Base-by-base conservation (phyloP, 2,329 filamentous ascomycete genomes). In the Aciculosporium take region DNA sequence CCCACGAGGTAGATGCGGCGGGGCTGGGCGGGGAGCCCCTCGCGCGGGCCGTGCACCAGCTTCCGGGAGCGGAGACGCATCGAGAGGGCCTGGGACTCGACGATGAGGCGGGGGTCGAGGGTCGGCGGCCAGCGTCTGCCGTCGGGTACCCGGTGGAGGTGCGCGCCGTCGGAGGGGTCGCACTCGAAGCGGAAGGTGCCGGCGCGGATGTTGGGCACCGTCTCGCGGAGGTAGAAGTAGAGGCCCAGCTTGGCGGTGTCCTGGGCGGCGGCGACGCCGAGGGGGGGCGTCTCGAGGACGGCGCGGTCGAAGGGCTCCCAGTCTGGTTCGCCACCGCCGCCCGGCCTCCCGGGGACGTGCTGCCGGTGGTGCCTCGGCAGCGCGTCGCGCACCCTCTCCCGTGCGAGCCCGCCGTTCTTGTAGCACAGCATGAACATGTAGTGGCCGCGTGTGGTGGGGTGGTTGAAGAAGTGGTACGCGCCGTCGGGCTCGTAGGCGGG, bases 401-500 rank as follows among this genome's bases (percentile, higher is more conserved):
- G 82, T 2, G 91, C 89, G 1, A 96, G 76, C 2, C 87, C 87
- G 51, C 91, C 91, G 63, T 98, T 98, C 65, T 96, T 96, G 70
- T 96, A 98, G 71, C 91, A 98, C 28, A 98, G 77, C 91, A 98
- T 98, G 64, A 98, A 96, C 91, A 98, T 96, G 72, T 94, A 95
- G 45, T 95, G 74, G 1, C 84, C 86, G 0, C 79, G 67, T 1
- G 86, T 94, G 34, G 87, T 91, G 1, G 91, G 91, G 62, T 96
- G 88, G 67, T 95, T 94, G 75, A 96, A 93, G 70, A 96, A 94
- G 67, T 98, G 91, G 56, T 94, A 94, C 6, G 83, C 76, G 3
- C 86, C 84, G 56, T 95, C 81, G 2, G 91, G 86, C 58, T 81
- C 81, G 71, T 94, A 96, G 53, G 76, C 72, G n/a, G 85, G 79